Base-by-base conservation (phyloP, 2,329 filamentous ascomycete species). In the Xylariaceae sp. region DNA sequence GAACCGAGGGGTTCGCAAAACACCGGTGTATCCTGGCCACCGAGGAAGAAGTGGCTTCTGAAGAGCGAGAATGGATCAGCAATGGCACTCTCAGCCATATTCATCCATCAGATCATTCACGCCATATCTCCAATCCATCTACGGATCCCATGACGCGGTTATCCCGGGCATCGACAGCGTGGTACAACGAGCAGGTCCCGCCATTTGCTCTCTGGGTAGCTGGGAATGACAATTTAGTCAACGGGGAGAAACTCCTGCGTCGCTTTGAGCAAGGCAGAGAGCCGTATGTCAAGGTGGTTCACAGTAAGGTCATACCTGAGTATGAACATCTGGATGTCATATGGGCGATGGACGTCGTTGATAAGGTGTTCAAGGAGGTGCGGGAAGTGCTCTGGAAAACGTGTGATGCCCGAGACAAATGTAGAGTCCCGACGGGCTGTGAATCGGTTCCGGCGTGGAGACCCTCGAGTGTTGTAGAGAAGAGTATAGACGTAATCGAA, bases 281-380 rank as follows among this genome's bases (percentile, higher is more conserved):
- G 73, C 93, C 93, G 1, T 80, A 90, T 69, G 90, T 95, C 7
- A 78, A 82, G 45, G 76, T 97, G 4, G 89, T 96, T 3, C 89
- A 96, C 74, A 82, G 83, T 63, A 95, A 90, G 71, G 78, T 95
- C 18, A 88, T 97, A 49, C 85, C 90, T 2, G 90, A 88, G 51
- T 96, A 96, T 72, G 93, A 97, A 75, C 93, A 97, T 74, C 80
- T 97, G 3, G 93, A 97, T 74, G 90, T 97, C 1, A 85, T 97
- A 44, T 97, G 93, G 93, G 92, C 92, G 0, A 90, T 97, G 80
- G 92, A 97, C 70, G 85, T 86, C 0, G 84, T 92, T 13, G 87
- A 93, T 52, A 84, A 93, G 72, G 89, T 97, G 0, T 94, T 92
- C 4, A 80, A 78, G 58, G 92, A 96, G 75, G 78, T 97, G 0